Evolutionary conservation across 768 basidiomycete species (phyloP), one percentile per base, ranked within the genome.

Genomic region (Chlorophyllum brunneum): DNA sequence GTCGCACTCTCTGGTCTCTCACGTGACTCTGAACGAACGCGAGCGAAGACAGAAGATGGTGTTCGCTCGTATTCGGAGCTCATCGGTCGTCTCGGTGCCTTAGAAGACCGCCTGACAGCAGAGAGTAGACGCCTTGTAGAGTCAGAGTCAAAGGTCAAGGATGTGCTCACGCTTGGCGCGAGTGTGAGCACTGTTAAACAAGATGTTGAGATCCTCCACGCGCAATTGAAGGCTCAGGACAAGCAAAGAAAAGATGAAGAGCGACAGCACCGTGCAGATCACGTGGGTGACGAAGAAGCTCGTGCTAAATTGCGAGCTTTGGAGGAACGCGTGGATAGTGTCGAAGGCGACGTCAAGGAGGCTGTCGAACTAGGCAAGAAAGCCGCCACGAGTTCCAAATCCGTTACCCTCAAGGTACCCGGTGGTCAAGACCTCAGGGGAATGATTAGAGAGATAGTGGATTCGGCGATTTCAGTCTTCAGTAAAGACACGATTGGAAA

Each of bases 401-500:
- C 73, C 11, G 54, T 88, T 39, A 81, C 71, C 26, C 84, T 92
- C 75, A 88, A 84, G 65, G 81, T 86, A 1, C 67, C 79, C 15
- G 87, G 89, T 52, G 92, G 92, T 0, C 80, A 85, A 53, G 92
- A 80, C 54, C 71, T 78, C 38, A 85, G 86, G 0, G 71, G 76
- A 10, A 73, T 93, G 54, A 84, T 98, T 56, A 75, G 75, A 24
- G 75, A 82, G 27, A 76, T 97, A 43, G 88, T 98, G 61, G 85
- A 92, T 54, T 71, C 79, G 11, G 86, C 90, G 0, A 79, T 95
- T 4, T 72, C 81, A 11, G 76, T 72, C 16, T 79, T 81, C 54
- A 78, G 82, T 20, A 92, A 90, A 65, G 95, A 98, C 63, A 75
- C 70, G n/a, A 66, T 97, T 33, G 90, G 83, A 1, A 83, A 82